Evolutionary conservation across 2,329 filamentous ascomycete genomes (phyloP).

Genomic region (Xenosphaeropsis pyriputrescens): DNA sequence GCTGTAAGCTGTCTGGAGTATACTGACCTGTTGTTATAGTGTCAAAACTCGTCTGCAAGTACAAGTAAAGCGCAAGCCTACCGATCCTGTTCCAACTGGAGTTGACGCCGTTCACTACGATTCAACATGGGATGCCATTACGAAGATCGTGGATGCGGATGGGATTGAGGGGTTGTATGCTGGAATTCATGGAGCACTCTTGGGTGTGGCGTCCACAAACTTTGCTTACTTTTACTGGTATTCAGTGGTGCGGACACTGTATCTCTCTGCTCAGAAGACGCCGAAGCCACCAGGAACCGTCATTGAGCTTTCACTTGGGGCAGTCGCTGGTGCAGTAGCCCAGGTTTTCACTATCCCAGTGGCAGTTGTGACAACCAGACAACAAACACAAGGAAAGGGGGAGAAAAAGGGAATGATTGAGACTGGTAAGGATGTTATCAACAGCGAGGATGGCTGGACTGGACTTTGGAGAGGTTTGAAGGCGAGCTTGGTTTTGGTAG

Average conservation of each 20-base stretch:
- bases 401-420: conserved; percentile 79
- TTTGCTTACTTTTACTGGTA: conserved; percentile 99
- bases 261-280: conserved; percentile 45
- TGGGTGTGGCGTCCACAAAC: conserved; percentile 93
- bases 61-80: conserved; percentile 57
- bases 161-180: conserved; percentile 74
- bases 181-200: conserved; percentile 71
- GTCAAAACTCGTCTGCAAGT: conserved; percentile 96
- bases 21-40: conserved; percentile 27
- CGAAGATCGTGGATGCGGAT: conserved; percentile 69
- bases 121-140: conserved; percentile 78
- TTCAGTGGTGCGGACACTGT: conserved; percentile 70
- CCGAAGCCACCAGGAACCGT: conserved; percentile 59
- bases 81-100: conserved; percentile 24
- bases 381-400: conserved; percentile 78
- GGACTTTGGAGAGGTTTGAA: conserved; percentile 93
- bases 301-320: conserved; percentile 72
- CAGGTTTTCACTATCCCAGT: conserved; percentile 96
- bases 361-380: conserved; percentile 85
- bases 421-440: conserved; percentile 77
- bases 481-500: conserved; percentile 85
- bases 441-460: conserved; percentile 77
- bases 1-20: neutral
- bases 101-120: conserved; percentile 58
- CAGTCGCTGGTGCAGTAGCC: conserved; percentile 75